Evolutionary conservation across 2,329 filamentous ascomycete genomes (phyloP).

Genomic region (Calonectria fujianensis): DNA sequence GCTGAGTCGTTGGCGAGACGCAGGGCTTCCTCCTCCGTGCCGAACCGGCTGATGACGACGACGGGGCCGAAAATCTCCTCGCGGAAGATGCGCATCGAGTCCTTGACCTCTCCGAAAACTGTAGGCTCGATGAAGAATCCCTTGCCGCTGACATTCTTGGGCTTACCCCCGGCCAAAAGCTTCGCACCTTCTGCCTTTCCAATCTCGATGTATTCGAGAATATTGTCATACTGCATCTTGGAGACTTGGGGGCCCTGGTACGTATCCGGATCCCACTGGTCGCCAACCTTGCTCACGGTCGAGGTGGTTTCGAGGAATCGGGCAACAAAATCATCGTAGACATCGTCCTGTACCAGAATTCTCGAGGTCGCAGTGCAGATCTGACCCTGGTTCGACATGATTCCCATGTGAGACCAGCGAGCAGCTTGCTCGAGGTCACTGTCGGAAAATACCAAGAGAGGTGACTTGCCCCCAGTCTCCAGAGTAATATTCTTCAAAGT

Average conservation of each 20-base stretch:
- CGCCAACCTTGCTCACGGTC: conserved; percentile 61
- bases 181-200: conserved; percentile 56
- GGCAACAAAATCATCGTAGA: conserved; percentile 89
- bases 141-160: conserved; percentile 75
- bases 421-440: conserved; percentile 84
- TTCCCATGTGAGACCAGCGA: conserved; percentile 82
- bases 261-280: conserved; percentile 61
- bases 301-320: conserved; percentile 84
- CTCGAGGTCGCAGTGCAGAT: conserved; percentile 84
- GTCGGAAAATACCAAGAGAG: conserved; percentile 85
- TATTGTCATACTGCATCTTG: conserved; percentile 78
- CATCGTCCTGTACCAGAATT: conserved; percentile 86
- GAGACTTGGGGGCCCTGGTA: conserved; percentile 69
- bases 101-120: conserved; percentile 82
- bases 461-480: conserved; percentile 86
- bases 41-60: conserved; percentile 87
- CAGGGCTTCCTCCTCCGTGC: conserved; percentile 84
- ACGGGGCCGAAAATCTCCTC: conserved; percentile 95
- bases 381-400: conserved; percentile 78
- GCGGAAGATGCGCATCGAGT: conserved; percentile 88
- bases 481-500: conserved; percentile 72
- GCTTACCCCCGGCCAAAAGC: conserved; percentile 59
- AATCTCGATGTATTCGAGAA: conserved; percentile 76
- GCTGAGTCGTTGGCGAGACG: conserved; percentile 81
- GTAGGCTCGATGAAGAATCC: conserved; percentile 93